A percentile compares a stretch with the other conserved stretches of the same genome.
Evolutionary conservation across 768 basidiomycete species (phyloP).

Genomic region (Calocera viscosa): DNA sequence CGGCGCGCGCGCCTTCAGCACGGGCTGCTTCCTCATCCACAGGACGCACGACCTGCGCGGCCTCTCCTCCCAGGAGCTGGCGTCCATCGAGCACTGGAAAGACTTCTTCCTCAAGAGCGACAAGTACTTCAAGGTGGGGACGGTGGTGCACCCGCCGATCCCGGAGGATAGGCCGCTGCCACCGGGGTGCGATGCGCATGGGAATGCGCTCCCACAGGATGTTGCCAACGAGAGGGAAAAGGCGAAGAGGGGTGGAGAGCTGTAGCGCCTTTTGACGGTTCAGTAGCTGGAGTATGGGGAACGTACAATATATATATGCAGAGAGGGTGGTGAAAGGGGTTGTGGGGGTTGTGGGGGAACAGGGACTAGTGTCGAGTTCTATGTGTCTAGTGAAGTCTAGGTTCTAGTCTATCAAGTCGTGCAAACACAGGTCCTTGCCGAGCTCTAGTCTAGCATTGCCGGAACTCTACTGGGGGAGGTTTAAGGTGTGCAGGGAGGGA

Average conservation of each 20-base stretch:
- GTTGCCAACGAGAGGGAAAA: not conserved
- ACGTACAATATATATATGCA: not conserved
- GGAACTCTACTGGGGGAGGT: too few species aligned
- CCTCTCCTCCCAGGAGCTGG: conserved; percentile 53
- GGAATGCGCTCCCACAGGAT: not conserved
- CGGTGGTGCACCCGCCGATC: conserved; percentile 34
- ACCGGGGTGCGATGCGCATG: conserved; percentile 17
- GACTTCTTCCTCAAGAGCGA: conserved; percentile 73
- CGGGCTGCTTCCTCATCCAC: conserved; percentile 85
- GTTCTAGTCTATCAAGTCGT: not conserved
- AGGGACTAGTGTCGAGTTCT: too few species aligned
- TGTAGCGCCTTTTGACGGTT: not conserved
- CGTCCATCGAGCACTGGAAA: conserved; percentile 79
- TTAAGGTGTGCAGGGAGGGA: not conserved
- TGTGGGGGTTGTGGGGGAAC: too few species aligned
- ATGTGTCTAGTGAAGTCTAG: not conserved
- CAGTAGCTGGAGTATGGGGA: not conserved
- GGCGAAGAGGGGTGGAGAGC: not conserved
- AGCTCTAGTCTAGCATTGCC: not conserved
- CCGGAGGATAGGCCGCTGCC: conserved; percentile 24
- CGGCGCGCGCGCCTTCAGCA: conserved; percentile 84
- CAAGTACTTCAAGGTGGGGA: conserved; percentile 65
- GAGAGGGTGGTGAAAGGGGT: too few species aligned
- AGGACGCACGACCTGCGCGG: conserved; percentile 85
- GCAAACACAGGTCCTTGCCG: not conserved